Conservation (phyloP, 208 protist genomes). For the Acanthamoeba comandoni region DNA sequence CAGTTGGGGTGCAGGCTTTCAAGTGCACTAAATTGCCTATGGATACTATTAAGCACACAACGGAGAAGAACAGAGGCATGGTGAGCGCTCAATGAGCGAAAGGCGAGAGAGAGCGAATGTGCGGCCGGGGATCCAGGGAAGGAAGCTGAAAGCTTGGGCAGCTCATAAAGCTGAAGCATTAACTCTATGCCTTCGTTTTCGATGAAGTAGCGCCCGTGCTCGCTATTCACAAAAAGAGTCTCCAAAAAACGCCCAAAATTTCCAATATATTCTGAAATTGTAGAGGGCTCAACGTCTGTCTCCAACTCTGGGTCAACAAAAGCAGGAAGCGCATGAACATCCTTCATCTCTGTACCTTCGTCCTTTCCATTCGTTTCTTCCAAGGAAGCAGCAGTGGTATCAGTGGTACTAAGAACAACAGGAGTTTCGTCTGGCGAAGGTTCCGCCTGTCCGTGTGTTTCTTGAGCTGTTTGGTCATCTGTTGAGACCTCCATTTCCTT, state of each 20-base stretch:
- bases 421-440: background rate
- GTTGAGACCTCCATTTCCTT: background rate
- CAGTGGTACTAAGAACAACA: background rate
- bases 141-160: constrained; percentile 19
- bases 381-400: background rate
- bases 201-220: constrained; percentile 65
- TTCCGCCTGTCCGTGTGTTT: background rate
- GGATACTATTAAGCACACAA: constrained; percentile 41
- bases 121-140: constrained; percentile 12
- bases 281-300: background rate
- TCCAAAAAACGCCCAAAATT: constrained; percentile 67
- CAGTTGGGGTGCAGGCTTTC: constrained; percentile 44
- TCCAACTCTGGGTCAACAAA: constrained; percentile 56
- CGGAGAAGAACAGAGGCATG: constrained; percentile 17
- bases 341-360: background rate
- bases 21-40: constrained; percentile 10
- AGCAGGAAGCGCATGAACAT: background rate
- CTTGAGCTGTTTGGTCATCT: background rate
- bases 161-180: constrained; percentile 23
- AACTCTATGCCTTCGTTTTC: constrained; percentile 39
- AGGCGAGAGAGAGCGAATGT: constrained; percentile 9
- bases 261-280: constrained; percentile 40
- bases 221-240: constrained; percentile 48
- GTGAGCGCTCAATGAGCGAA: constrained; percentile 28
- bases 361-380: background rate